A percentile compares a stretch with the other conserved stretches of the same genome.
phyloP scores from a whole-genome alignment of 139 green algal genomes.

The Spirogloea muscicola region DNA sequence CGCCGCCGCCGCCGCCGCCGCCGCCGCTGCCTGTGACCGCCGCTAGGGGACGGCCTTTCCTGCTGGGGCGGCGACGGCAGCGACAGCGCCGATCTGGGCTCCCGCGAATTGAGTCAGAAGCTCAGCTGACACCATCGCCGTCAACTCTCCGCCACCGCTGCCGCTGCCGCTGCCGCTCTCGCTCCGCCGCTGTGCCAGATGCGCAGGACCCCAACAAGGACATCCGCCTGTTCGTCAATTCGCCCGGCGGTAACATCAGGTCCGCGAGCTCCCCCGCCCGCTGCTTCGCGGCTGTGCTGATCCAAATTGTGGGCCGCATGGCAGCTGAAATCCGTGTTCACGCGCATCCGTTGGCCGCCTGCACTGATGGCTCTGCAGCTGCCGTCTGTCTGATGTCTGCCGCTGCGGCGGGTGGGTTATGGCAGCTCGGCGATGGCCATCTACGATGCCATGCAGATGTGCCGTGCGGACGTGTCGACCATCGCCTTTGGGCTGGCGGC shows the following conservation, averaged over 20 bases:
- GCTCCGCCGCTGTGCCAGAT: too few relatives aligned
- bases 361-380: neutral
- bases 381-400: neutral
- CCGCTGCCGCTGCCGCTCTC: too few relatives aligned
- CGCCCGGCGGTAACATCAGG: conserved; percentile 89
- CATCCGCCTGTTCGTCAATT: conserved; percentile 99
- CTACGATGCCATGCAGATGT: conserved; percentile 85
- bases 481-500: conserved; percentile 95
- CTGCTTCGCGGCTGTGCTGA: too few relatives aligned
- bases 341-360: too few relatives aligned
- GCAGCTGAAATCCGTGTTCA: too few relatives aligned
- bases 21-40: too few relatives aligned
- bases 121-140: too few relatives aligned
- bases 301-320: too few relatives aligned
- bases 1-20: neutral
- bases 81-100: neutral
- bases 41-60: neutral
- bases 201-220: conserved; percentile 88
- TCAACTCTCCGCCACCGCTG: too few relatives aligned
- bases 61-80: neutral
- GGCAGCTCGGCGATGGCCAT: conserved; percentile 36
- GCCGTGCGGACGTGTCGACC: conserved; percentile 69
- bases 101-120: too few relatives aligned
- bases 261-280: too few relatives aligned
- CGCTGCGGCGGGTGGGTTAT: neutral